Conservation (phyloP, 2,329 filamentous ascomycete genomes). For the Hymenoscyphus salicellus region DNA sequence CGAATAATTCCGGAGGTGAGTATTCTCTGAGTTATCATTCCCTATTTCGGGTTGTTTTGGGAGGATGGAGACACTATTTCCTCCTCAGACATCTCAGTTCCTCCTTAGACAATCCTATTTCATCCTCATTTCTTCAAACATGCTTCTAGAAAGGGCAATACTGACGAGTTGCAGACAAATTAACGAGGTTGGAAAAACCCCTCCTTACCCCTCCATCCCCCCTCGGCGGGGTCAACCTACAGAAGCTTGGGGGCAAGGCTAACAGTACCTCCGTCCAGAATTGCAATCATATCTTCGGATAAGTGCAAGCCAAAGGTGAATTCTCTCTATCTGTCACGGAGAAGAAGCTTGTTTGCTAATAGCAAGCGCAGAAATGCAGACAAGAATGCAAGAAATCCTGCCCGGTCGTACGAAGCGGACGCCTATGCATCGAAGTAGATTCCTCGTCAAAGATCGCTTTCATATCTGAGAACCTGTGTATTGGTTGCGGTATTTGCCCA, state of each 20-base stretch:
- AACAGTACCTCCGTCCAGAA: constrained; percentile 53
- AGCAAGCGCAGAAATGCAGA: constrained; percentile 74
- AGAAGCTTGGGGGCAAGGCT: not conserved
- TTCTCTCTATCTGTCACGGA: not conserved
- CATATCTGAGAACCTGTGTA: constrained; percentile 93
- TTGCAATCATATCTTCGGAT: constrained; percentile 98
- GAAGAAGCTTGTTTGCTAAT: constrained; percentile 31
- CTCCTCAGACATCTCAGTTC: no score
- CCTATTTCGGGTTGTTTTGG: no score
- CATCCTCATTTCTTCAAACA: not conserved
- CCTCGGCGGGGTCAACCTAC: not conserved
- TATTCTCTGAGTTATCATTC: no score
- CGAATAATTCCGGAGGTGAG: no score
- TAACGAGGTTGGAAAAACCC: not conserved
- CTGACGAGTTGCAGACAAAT: not conserved
- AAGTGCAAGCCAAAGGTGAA: constrained; percentile 90
- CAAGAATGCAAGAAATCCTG: constrained; percentile 99
- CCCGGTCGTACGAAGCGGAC: constrained; percentile 93
- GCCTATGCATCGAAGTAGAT: constrained; percentile 93
- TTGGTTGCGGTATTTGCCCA: constrained; percentile 98
- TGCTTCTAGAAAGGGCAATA: not conserved
- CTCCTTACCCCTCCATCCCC: not conserved
- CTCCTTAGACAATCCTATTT: no score
- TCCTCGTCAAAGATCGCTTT: constrained; percentile 91
- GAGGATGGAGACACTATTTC: no score